These are phyloP conservation scores for Kwoniella dejecticola DNA, from an alignment of 768 basidiomycete genomes.

Conservation along the genomic window DNA sequence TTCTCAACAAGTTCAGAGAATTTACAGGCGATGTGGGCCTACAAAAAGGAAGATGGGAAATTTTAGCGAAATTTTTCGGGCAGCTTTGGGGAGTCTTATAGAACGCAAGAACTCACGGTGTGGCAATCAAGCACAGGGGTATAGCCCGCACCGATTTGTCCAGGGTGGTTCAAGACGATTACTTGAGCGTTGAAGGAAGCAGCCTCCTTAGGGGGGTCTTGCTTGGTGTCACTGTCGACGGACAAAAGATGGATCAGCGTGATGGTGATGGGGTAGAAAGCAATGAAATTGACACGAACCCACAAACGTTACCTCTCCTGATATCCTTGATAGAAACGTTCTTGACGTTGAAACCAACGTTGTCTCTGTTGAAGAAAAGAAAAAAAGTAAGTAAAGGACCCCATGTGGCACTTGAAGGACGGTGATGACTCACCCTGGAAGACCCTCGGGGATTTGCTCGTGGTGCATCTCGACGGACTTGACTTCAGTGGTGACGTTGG, in stretches of 20 bases:
- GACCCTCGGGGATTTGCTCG: constrained; percentile 82
- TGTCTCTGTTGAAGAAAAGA: background rate
- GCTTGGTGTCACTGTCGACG: constrained; percentile 84
- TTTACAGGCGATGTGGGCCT: constrained; percentile 99
- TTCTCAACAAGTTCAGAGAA: constrained; percentile 96
- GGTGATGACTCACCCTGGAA: constrained; percentile 62
- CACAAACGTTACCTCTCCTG: constrained; percentile 95
- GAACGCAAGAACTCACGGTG: constrained; percentile 59
- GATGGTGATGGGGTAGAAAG: background rate
- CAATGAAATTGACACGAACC: too few species aligned
- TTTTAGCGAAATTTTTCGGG: too few species aligned
- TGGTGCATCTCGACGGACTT: constrained; percentile 96
- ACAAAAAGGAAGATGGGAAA: too few species aligned
- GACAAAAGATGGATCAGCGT: background rate
- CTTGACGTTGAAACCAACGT: constrained; percentile 90
- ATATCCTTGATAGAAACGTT: constrained; percentile 99
- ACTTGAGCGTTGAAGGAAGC: constrained; percentile 88
- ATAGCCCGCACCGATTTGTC: constrained; percentile 93
- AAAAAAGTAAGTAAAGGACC: background rate
- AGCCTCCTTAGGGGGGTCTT: constrained; percentile 82
- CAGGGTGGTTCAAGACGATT: constrained; percentile 99
- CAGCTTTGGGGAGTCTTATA: constrained; percentile 54
- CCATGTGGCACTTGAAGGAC: too few species aligned
- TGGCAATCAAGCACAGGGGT: constrained; percentile 89
- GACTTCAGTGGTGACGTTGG: constrained; percentile 99